Base-by-base conservation (phyloP, 768 basidiomycete genomes). In the Kwoniella dendrophila region DNA sequence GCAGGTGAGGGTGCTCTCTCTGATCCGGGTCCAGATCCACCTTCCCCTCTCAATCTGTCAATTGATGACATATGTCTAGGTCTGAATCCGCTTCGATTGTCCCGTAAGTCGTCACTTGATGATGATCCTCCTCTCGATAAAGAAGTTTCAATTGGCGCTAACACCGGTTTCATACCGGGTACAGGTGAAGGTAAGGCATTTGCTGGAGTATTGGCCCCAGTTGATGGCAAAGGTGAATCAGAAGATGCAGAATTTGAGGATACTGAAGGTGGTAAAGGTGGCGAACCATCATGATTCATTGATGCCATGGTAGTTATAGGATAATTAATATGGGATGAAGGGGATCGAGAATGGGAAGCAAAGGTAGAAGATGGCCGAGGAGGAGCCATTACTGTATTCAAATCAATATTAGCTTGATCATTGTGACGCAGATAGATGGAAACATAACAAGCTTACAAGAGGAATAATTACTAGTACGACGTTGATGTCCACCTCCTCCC, bases 281-380 rank as follows among this genome's bases (percentile, higher is more conserved):
- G 71, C 0, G 70, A 72, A 5, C 48, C 52, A 33, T 69, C 67
- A 34, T 68, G 64, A 22, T 44, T 59, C 26, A 56, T 51, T 1
- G 67, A 51, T 16, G 65, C 59, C 14, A 68, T 63, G 2, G 69
- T 70, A 1, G 63, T 64, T 20, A 70, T 66, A 1, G 72, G 72
- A 54, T 70, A 70, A 18, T 67, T 59, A 30, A 56, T 53, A 53
- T 70, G 70, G 47, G 61, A 68, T 11, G 72, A 73, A 4, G 72
- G 66, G 8, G 66, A 58, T 26, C 70, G 62, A 8, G 73, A 71
- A 40, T 72, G 67, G 40, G 59, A 54, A 43, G 40, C 26, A 47
- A 52, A 63, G 10, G 41, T 48, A 24, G 73, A 66, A 18, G 66
- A 64, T 0, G 71, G 60, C 34, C 69, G 48, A 52, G 61, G 58